Evolutionary conservation across 2,329 filamentous ascomycete genomes (phyloP), one percentile per base, ranked within the genome.

Genomic region (Chaetoscypha palmicola): DNA sequence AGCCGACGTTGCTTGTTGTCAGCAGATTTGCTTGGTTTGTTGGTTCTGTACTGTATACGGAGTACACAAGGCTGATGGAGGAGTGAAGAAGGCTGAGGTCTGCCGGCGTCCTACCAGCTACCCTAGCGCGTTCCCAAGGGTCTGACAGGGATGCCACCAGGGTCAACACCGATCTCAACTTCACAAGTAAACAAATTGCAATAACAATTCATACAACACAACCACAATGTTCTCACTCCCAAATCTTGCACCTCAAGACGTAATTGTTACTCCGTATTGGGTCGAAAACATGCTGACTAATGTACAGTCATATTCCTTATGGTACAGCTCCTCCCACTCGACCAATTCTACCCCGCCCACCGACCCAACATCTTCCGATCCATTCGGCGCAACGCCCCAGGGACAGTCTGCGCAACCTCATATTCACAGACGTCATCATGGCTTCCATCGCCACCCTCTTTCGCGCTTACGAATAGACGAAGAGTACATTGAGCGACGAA

Each of bases 391-490:
- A 21, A 35, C 44, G 24, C 31, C 26, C 41, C 50, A 39, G 42
- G 49, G 37, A 38, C 53, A 50, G 44, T 56, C 55, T 45, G 53
- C 43, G 24, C 43, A 52, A 42, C 62, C 48, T 8, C 53, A 52
- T 8, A 34, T 48, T 8, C 43, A 62, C 45, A 66, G 66, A 40
- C 65, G 66, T 43, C 69, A 64, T 45, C 52, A 73, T 50, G 53
- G 73, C 45, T 64, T 76, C 48, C 68, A 80, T 60, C 68, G 75
- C 54, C 73, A 81, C 20, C 72, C 76, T 2, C 78, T 95, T 3
- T 76, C 83, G 8, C 73, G 81, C 2, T 76, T 95, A 9, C 72
- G 77, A 20, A 68, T 78, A 32, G 91, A 96, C 61, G 92, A 97
- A 67, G 75, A 80, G 48, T 76, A 80, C 46, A 74, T 94, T 52